Conservation (phyloP, 768 basidiomycete genomes). For the Pleurotus eryngii region DNA sequence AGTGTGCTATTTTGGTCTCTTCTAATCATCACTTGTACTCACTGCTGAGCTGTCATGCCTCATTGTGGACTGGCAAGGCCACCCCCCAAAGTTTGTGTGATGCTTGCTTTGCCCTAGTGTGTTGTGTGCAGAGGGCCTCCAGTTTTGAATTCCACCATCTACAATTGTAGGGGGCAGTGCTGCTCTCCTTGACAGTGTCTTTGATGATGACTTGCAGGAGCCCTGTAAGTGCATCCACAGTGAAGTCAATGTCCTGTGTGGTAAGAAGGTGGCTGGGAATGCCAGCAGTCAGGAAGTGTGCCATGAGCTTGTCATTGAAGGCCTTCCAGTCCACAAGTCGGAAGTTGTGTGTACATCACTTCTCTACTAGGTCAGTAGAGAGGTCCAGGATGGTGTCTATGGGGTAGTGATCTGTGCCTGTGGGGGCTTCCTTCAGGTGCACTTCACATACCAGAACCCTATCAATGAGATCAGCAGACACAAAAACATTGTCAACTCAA, state of each 20-base stretch:
- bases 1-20: not conserved
- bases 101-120: not conserved
- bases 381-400: slow-evolving; percentile 12
- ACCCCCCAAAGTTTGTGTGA: not conserved
- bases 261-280: too few relatives aligned
- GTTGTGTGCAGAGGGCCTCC: not conserved
- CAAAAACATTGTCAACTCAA: slow-evolving; percentile 33
- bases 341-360: slow-evolving; percentile 20
- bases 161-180: not conserved
- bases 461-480: too few relatives aligned
- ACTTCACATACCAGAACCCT: too few relatives aligned
- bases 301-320: slow-evolving; percentile 14
- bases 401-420: too few relatives aligned
- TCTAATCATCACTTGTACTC: not conserved
- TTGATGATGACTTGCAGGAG: not conserved
- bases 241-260: not conserved
- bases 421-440: too few relatives aligned
- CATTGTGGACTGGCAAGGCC: not conserved
- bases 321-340: slow-evolving; percentile 24
- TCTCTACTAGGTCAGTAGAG: not conserved
- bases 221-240: not conserved
- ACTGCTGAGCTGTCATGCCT: not conserved
- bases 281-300: too few relatives aligned
- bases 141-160: not conserved
- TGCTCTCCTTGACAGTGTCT: not conserved